A percentile compares a stretch with the other conserved stretches of the same genome.
These are phyloP conservation scores for Hymenoscyphus repandus DNA, from an alignment of 2,329 filamentous ascomycete species.

Conservation along the genomic window DNA sequence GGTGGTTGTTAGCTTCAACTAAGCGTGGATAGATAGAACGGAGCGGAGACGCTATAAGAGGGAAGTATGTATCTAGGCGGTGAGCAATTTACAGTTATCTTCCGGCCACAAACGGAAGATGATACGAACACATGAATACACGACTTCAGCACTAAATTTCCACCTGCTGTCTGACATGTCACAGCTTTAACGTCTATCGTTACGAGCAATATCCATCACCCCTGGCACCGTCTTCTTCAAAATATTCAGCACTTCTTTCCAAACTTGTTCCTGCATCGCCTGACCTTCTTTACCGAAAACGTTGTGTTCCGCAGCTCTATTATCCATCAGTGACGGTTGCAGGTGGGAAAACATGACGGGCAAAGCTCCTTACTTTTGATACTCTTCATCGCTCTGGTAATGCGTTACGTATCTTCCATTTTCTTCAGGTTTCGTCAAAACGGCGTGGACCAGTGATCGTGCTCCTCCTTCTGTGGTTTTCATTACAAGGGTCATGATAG, in stretches of 20 bases:
- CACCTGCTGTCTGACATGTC: no score
- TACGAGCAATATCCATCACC: constrained; percentile 17
- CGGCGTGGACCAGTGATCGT: constrained; percentile 27
- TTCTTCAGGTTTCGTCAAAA: constrained; percentile 25
- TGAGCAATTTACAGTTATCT: no score
- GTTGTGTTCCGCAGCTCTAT: constrained; percentile 20
- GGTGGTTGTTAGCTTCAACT: constrained; percentile 53
- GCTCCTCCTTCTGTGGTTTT: constrained; percentile 31
- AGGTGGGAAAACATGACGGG: background rate
- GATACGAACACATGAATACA: no score
- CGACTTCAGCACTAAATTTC: no score
- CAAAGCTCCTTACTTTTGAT: constrained; percentile 18
- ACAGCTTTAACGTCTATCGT: background rate
- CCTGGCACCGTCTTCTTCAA: constrained; percentile 19
- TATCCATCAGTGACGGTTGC: background rate
- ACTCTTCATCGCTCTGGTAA: constrained; percentile 22
- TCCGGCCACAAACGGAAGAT: no score
- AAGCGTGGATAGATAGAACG: no score
- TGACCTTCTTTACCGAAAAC: constrained; percentile 20
- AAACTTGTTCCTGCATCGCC: constrained; percentile 24
- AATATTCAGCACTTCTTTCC: constrained; percentile 23
- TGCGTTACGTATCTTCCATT: constrained; percentile 24
- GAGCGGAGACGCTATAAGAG: no score
- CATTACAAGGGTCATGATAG: constrained; percentile 15
- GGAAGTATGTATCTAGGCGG: no score